These are phyloP conservation scores for Malus hybrid DNA, from an alignment of 331 rosid species.

Conservation along the genomic window DNA sequence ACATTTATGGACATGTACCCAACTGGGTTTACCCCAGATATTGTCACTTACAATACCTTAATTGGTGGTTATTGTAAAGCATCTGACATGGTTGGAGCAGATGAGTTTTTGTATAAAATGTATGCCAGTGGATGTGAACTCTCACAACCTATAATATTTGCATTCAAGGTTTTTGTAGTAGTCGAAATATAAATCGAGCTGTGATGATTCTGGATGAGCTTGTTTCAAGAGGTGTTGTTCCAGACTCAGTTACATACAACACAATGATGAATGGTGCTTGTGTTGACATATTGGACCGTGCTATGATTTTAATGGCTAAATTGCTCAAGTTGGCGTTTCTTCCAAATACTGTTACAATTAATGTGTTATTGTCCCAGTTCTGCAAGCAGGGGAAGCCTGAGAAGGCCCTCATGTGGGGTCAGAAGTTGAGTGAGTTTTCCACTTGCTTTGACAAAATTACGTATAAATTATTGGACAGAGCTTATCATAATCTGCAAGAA, in stretches of 20 bases:
- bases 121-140: constrained; percentile 53
- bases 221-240: constrained; percentile 61
- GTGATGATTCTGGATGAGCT: constrained; percentile 60
- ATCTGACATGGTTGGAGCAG: constrained; percentile 63
- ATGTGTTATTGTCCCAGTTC: constrained; percentile 66
- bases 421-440: constrained; percentile 56
- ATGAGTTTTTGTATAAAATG: constrained; percentile 52
- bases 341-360: constrained; percentile 71
- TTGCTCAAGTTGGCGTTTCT: constrained; percentile 72
- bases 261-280: constrained; percentile 59
- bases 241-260: constrained; percentile 70
- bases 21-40: constrained; percentile 63
- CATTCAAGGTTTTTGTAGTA: constrained; percentile 58
- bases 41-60: constrained; percentile 62
- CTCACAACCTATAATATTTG: constrained; percentile 61
- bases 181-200: constrained; percentile 51
- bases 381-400: constrained; percentile 87
- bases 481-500: constrained; percentile 37
- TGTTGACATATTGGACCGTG: constrained; percentile 62
- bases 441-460: constrained; percentile 58
- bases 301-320: constrained; percentile 71
- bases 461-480: constrained; percentile 48
- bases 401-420: constrained; percentile 75
- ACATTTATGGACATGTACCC: constrained; percentile 50
- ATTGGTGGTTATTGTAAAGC: constrained; percentile 76